Conservation (phyloP, 2,329 filamentous ascomycete genomes). For the Monosporascus sp. region DNA sequence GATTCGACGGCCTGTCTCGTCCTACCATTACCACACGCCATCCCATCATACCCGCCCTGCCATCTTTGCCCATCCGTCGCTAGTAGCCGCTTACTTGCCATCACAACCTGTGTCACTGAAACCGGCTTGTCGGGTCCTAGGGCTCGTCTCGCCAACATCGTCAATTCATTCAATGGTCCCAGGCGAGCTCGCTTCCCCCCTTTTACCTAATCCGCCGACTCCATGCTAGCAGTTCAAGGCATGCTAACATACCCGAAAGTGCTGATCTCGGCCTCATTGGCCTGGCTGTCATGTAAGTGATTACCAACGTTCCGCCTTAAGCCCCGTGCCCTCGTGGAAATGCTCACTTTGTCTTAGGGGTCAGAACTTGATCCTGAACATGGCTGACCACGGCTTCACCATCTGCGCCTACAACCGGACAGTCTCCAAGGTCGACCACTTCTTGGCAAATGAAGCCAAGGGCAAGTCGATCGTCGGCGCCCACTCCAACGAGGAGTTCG, state of each 20-base stretch:
- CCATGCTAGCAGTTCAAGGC: slow-evolving; percentile 24
- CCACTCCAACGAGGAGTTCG: slow-evolving; percentile 89
- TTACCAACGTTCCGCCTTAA: neutral
- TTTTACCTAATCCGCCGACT: slow-evolving; percentile 12
- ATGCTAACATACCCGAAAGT: slow-evolving; percentile 59
- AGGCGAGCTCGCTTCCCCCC: slow-evolving; percentile 33
- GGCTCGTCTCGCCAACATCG: slow-evolving; percentile 69
- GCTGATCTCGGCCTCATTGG: slow-evolving; percentile 90
- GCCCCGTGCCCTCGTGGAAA: slow-evolving; percentile 3
- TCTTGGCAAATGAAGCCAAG: slow-evolving; percentile 87
- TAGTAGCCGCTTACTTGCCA: slow-evolving; percentile 15
- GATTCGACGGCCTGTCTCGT: slow-evolving; percentile 10
- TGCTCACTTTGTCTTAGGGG: slow-evolving; percentile 39
- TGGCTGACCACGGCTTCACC: slow-evolving; percentile 89
- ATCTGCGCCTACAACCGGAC: slow-evolving; percentile 99
- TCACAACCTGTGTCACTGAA: slow-evolving; percentile 26
- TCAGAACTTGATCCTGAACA: slow-evolving; percentile 87
- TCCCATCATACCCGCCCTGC: neutral
- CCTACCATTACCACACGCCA: neutral
- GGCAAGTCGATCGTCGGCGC: slow-evolving; percentile 95
- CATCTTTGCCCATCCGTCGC: neutral
- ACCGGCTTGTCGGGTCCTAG: slow-evolving; percentile 39
- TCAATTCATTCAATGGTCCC: slow-evolving; percentile 56
- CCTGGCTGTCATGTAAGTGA: slow-evolving; percentile 78
- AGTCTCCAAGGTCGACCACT: slow-evolving; percentile 93